These are phyloP conservation scores for Noccaea caerulescens DNA, from an alignment of 345 rosid genomes.

Conservation along the genomic window DNA sequence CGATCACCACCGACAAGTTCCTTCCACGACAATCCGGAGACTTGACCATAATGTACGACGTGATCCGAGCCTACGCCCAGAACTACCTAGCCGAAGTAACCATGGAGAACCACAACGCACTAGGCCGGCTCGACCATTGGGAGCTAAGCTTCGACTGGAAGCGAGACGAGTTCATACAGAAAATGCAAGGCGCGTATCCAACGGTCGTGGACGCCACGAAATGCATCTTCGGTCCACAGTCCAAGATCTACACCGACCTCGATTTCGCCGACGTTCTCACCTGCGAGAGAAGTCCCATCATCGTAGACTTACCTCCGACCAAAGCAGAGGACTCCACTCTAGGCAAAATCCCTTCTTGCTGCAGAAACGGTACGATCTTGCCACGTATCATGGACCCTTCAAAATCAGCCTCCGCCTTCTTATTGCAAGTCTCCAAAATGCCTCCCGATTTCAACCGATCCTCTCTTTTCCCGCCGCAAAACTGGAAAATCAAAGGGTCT, in stretches of 20 bases:
- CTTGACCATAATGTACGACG: constrained; percentile 93
- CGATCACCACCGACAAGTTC: constrained; percentile 62
- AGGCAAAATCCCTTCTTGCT: constrained; percentile 77
- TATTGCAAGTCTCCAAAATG: constrained; percentile 88
- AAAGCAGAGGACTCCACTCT: constrained; percentile 69
- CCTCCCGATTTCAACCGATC: constrained; percentile 83
- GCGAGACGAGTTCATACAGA: constrained; percentile 71
- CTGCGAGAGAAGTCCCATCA: constrained; percentile 85
- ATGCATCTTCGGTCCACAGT: constrained; percentile 81
- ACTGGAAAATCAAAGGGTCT: constrained; percentile 85
- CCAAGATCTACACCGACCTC: constrained; percentile 53
- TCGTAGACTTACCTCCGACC: constrained; percentile 88
- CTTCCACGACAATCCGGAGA: constrained; percentile 81
- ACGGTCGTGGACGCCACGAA: constrained; percentile 70
- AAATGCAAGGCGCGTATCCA: constrained; percentile 96
- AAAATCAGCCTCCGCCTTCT: constrained; percentile 79
- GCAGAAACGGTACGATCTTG: constrained; percentile 87
- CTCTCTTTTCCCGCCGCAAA: constrained; percentile 73
- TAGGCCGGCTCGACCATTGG: constrained; percentile 97
- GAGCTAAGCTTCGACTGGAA: constrained; percentile 95
- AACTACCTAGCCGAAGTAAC: constrained; percentile 81
- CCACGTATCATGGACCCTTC: constrained; percentile 86
- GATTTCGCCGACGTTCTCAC: constrained; percentile 84
- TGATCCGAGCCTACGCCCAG: constrained; percentile 72
- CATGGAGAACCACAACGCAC: constrained; percentile 81